Conservation (phyloP, 139 green algal species). For the Coelastrella sp. region DNA sequence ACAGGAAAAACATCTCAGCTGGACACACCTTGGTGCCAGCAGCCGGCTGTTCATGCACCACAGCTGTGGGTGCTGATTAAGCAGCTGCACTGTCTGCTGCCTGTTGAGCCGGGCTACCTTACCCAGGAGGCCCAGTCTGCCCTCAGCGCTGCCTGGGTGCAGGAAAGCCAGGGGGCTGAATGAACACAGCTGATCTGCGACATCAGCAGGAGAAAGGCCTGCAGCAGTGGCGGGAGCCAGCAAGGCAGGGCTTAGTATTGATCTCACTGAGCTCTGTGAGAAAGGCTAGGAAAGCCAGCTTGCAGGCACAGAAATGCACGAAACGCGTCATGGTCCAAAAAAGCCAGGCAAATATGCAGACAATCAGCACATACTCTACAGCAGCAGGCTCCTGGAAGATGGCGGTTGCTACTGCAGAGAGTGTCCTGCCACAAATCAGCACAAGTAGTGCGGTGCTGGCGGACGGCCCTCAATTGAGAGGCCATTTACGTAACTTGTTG, state of each 20-base stretch:
- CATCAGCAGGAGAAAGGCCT: not conserved
- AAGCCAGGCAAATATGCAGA: too few species aligned
- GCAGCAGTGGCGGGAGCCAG: not conserved
- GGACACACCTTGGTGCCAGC: conserved; percentile 21
- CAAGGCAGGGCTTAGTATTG: too few species aligned
- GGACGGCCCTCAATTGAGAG: too few species aligned
- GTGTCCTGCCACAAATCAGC: not conserved
- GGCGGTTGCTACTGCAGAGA: not conserved
- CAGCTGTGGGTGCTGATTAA: conserved; percentile 15
- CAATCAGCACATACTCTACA: too few species aligned
- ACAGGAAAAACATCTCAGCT: not conserved
- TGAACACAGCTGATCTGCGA: not conserved
- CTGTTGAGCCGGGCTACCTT: not conserved
- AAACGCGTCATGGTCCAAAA: too few species aligned
- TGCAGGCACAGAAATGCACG: too few species aligned
- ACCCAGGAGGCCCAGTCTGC: conserved; percentile 32
- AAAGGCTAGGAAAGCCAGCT: too few species aligned
- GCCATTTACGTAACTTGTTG: not conserved
- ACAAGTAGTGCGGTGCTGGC: not conserved
- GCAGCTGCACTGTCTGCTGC: conserved; percentile 1
- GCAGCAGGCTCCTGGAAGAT: too few species aligned
- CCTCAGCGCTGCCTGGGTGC: conserved; percentile 8
- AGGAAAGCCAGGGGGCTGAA: conserved; percentile 8
- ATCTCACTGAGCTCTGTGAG: too few species aligned
- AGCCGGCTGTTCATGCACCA: conserved; percentile 34